These are phyloP conservation scores for Candida wancherniae DNA, from an alignment of 805 yeast species.

Conservation along the genomic window DNA sequence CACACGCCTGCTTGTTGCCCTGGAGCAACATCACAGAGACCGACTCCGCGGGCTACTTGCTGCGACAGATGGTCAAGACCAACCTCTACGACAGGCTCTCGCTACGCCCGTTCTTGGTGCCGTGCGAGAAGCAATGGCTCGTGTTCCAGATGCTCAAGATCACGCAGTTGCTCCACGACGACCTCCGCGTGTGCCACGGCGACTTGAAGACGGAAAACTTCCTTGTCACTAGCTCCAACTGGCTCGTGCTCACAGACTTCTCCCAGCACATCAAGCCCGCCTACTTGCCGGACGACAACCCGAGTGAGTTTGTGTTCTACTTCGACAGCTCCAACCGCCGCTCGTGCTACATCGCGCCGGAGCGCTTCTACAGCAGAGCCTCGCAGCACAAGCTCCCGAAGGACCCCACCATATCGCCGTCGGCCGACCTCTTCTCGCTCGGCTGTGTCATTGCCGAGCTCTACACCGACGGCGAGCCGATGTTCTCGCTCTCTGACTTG, in stretches of 20 bases:
- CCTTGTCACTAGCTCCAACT: constrained; percentile 81
- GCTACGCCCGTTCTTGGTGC: constrained; percentile 80
- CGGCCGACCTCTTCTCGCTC: constrained; percentile 77
- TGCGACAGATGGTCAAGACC: constrained; percentile 74
- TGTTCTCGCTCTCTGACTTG: constrained; percentile 81
- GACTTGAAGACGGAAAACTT: constrained; percentile 90
- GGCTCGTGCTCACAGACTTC: constrained; percentile 80
- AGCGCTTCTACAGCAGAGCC: constrained; percentile 54
- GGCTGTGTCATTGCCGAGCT: constrained; percentile 92
- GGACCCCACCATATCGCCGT: constrained; percentile 36
- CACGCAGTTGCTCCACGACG: constrained; percentile 57
- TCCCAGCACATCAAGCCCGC: constrained; percentile 75
- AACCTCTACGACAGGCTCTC: constrained; percentile 85
- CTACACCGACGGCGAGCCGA: constrained; percentile 78
- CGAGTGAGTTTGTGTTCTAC: constrained; percentile 85
- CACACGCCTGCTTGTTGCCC: constrained; percentile 57
- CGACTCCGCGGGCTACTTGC: constrained; percentile 84
- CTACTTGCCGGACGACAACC: constrained; percentile 85
- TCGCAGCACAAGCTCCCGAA: constrained; percentile 10
- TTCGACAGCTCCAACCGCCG: constrained; percentile 88
- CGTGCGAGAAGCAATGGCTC: constrained; percentile 78
- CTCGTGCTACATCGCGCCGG: constrained; percentile 91
- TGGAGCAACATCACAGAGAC: constrained; percentile 77
- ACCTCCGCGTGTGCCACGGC: constrained; percentile 65
- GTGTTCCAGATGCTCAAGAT: constrained; percentile 73